phyloP scores from a whole-genome alignment of 805 yeast genomes.

The Wickerhamiella parazyma region DNA sequence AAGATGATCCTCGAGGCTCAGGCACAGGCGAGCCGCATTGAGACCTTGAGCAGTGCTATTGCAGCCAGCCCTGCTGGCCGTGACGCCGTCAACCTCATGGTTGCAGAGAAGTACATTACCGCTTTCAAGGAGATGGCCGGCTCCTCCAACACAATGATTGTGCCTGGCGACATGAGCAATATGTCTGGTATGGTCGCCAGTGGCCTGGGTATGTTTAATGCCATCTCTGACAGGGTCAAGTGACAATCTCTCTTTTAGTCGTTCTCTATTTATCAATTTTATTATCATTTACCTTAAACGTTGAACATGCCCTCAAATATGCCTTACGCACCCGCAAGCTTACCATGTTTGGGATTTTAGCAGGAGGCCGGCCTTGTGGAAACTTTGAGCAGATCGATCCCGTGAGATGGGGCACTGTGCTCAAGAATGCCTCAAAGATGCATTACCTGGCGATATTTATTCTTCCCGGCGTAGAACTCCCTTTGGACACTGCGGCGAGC shows the following conservation, averaged over 20 bases:
- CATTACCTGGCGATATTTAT: constrained; percentile 76
- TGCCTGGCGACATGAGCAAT: constrained; percentile 61
- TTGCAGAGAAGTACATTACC: constrained; percentile 68
- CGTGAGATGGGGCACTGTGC: constrained; percentile 49
- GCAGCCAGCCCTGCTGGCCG: constrained; percentile 52
- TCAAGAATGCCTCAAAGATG: constrained; percentile 48
- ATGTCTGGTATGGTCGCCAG: constrained; percentile 56
- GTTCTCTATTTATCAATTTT: no score
- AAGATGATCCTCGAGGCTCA: constrained; percentile 53
- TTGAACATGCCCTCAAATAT: no score
- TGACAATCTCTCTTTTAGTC: no score
- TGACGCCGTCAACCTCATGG: constrained; percentile 59
- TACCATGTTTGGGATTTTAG: constrained; percentile 58
- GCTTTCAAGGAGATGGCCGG: constrained; percentile 68
- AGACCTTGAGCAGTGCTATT: constrained; percentile 52
- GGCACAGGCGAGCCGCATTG: constrained; percentile 49
- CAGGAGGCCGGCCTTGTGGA: constrained; percentile 54
- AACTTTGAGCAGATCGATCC: constrained; percentile 46
- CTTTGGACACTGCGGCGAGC: constrained; percentile 62
- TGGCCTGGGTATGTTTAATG: constrained; percentile 56
- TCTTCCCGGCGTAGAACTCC: constrained; percentile 64
- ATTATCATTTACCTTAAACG: no score
- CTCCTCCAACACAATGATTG: constrained; percentile 57
- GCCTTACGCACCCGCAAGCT: no score
- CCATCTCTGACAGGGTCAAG: not conserved